These are phyloP conservation scores for Candida pseudofarinosa DNA, from an alignment of 805 yeast species.

Conservation along the genomic window DNA sequence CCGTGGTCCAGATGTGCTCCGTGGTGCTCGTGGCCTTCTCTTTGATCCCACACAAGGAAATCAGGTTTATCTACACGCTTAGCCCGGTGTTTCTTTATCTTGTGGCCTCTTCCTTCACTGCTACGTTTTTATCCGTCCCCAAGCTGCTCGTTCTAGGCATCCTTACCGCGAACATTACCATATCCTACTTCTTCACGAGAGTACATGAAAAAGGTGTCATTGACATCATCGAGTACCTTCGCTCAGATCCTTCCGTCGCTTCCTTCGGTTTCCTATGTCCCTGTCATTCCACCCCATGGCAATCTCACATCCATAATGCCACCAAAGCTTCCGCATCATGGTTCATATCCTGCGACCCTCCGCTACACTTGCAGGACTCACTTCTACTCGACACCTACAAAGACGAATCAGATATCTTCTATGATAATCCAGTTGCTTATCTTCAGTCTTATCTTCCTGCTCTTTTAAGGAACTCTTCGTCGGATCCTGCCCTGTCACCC, in stretches of 20 bases:
- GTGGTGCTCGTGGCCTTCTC: slow-evolving; percentile 58
- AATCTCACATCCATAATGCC: slow-evolving; percentile 67
- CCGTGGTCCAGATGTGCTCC: slow-evolving; percentile 23
- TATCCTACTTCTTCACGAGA: slow-evolving; percentile 53
- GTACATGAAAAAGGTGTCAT: slow-evolving; percentile 86
- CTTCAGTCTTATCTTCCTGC: slow-evolving; percentile 23
- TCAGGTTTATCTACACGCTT: slow-evolving; percentile 81
- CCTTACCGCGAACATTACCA: slow-evolving; percentile 30
- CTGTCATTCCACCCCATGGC: slow-evolving; percentile 97
- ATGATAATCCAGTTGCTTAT: slow-evolving; percentile 59
- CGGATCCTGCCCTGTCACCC: background rate
- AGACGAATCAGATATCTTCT: slow-evolving; percentile 87
- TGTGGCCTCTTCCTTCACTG: slow-evolving; percentile 38
- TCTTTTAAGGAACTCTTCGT: slow-evolving; percentile 2
- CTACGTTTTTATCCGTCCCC: slow-evolving; percentile 1
- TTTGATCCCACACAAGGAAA: slow-evolving; percentile 77
- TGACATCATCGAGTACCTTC: slow-evolving; percentile 54
- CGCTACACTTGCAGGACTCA: slow-evolving; percentile 40
- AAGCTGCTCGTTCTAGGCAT: slow-evolving; percentile 16
- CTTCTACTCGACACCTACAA: slow-evolving; percentile 43
- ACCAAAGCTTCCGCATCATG: slow-evolving; percentile 44
- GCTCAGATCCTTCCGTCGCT: slow-evolving; percentile 32
- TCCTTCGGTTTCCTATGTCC: slow-evolving; percentile 86
- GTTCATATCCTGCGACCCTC: slow-evolving; percentile 93
- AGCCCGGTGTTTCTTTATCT: slow-evolving; percentile 66